Base-by-base conservation (phyloP, 306 rosid species). In the Casuarina cunninghamiana region DNA sequence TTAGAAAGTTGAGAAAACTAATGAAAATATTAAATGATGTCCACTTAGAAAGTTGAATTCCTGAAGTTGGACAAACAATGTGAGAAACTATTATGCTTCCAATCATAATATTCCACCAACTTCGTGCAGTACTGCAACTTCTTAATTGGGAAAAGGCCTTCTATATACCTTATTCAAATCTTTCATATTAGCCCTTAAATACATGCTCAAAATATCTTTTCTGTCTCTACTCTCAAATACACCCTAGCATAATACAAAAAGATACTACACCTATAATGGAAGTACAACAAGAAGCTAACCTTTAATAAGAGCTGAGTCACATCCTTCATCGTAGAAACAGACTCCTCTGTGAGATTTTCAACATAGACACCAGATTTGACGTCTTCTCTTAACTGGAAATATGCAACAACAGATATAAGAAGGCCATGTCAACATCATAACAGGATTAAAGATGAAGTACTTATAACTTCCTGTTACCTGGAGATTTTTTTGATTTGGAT, bases 311-410 rank as follows among this genome's bases (percentile, higher is more conserved):
- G 94, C 83, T 78, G 90, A 69, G 86, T 85, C 75, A 93, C 94
- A 85, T 96, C 99, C 69, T 83, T 81, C 86, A 89, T 87, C 0
- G 94, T 85, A 49, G 84, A 72, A 60, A 90, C 98, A 54, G 83
- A 86, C 85, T 96, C 87, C 88, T 91, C 99, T 3, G 91, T 93
- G 45, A 96, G 97, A 83, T 89, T 96, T 82, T 96, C 99, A 49
- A 96, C 98, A 89, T 96, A 96, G 26, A 96, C 94, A 75, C 99
- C 99, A 84, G 98, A 91, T 86, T 93, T 96, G 77, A 96, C 99
- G 84, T 93, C 99, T 90, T 96, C 99, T 83, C 99, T 86, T 57
- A 96, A 89, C 98, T 96, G 94, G 69, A 74, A 75, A 55, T 55
- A 41, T 41, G 46, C 71, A 83, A 44, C 19, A 80, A 71, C 60